Percentiles rank a stretch among this genome's conserved stretches.
These are phyloP conservation scores for Samsoniella hepiali DNA, from an alignment of 2,329 filamentous ascomycete genomes.

Conservation along the genomic window DNA sequence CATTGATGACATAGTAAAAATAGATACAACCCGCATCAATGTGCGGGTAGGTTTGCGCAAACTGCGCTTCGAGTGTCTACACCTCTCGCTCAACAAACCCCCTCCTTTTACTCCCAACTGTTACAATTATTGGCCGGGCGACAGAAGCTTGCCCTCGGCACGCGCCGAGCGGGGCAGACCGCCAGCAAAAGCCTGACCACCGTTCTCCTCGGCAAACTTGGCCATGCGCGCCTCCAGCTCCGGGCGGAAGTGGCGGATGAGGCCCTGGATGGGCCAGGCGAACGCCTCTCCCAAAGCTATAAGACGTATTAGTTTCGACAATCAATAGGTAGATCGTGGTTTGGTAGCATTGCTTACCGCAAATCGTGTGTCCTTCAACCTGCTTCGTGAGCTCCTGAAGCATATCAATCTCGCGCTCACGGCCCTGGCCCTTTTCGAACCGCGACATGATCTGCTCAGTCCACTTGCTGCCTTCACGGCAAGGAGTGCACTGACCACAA, in stretches of 20 bases:
- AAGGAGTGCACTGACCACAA: slow-evolving; percentile 98
- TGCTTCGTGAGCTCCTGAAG: slow-evolving; percentile 98
- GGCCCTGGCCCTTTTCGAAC: slow-evolving; percentile 86
- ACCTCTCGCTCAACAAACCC: slow-evolving; percentile 7
- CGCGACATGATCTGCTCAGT: slow-evolving; percentile 98
- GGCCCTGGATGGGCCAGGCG: slow-evolving; percentile 95
- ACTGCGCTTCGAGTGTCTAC: slow-evolving; percentile 9
- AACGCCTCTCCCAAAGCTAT: slow-evolving; percentile 91
- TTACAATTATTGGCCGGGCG: slow-evolving; percentile 76
- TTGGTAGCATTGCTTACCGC: slow-evolving; percentile 56
- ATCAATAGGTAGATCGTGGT: neutral
- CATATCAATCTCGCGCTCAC: slow-evolving; percentile 96
- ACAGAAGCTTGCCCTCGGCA: slow-evolving; percentile 77
- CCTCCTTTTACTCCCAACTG: slow-evolving; percentile 20
- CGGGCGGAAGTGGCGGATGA: slow-evolving; percentile 96
- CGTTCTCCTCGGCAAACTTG: slow-evolving; percentile 69
- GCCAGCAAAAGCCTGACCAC: slow-evolving; percentile 75
- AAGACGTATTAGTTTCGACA: slow-evolving; percentile 29
- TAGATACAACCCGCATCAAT: slow-evolving; percentile 20
- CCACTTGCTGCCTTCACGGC: slow-evolving; percentile 98
- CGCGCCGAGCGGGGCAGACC: slow-evolving; percentile 77
- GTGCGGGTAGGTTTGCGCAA: slow-evolving; percentile 17
- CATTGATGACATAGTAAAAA: slow-evolving; percentile 21
- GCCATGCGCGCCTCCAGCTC: slow-evolving; percentile 90
- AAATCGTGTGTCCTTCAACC: slow-evolving; percentile 98